These are phyloP conservation scores for Solanum infundibuliforme DNA, from an alignment of 257 asterid genomes.

Conservation along the genomic window DNA sequence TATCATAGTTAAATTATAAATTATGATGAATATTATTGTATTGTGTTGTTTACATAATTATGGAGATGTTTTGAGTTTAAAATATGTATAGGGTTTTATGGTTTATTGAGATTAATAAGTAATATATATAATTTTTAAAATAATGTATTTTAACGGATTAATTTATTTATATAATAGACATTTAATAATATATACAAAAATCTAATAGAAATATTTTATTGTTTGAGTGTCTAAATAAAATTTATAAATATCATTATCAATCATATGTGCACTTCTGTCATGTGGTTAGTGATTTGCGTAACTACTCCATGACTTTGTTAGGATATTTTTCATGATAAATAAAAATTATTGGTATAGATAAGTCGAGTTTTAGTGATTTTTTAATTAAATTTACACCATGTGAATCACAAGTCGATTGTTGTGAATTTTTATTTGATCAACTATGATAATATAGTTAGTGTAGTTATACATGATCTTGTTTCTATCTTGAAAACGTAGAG, in stretches of 20 bases:
- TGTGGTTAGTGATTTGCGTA: too few species aligned
- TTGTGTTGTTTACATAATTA: too few species aligned
- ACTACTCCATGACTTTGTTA: neutral
- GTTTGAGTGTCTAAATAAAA: too few species aligned
- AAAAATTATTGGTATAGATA: neutral
- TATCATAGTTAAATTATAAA: neutral
- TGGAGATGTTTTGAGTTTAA: neutral
- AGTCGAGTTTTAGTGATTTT: neutral
- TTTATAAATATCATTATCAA: too few species aligned
- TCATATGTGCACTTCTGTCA: too few species aligned
- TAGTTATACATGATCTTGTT: too few species aligned
- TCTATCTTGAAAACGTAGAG: neutral
- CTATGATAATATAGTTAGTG: too few species aligned
- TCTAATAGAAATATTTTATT: too few species aligned
- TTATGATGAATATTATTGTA: neutral
- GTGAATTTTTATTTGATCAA: neutral
- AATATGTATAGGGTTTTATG: neutral
- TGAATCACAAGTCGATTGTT: neutral
- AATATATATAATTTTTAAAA: too few species aligned
- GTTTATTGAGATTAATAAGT: too few species aligned
- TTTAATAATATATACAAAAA: too few species aligned
- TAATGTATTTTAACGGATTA: too few species aligned
- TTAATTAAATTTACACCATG: neutral
- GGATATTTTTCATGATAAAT: neutral
- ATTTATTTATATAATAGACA: accelerated